phyloP scores from a whole-genome alignment of 495 filamentous ascomycete species.

The Aspergillus haitiensis region DNA sequence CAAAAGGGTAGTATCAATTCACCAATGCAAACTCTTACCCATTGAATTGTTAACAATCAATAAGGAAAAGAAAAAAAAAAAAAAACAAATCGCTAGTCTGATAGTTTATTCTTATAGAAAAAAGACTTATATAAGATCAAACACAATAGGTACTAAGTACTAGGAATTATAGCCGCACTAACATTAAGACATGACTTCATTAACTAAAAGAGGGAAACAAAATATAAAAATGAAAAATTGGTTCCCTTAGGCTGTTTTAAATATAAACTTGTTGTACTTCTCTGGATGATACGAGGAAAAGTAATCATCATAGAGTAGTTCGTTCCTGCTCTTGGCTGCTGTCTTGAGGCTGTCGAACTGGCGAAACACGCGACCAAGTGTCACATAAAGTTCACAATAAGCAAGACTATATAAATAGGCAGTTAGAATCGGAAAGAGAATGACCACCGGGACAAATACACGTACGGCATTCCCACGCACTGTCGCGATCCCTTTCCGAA shows the following conservation, averaged over 20 bases:
- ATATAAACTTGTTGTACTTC: slow-evolving; percentile 28
- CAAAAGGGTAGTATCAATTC: no score
- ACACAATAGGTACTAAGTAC: no score
- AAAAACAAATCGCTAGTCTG: no score
- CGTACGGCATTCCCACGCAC: slow-evolving; percentile 42
- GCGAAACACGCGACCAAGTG: slow-evolving; percentile 32
- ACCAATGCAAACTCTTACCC: no score
- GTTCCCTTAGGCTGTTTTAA: slow-evolving; percentile 11
- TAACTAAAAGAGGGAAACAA: background rate
- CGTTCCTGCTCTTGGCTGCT: slow-evolving; percentile 19
- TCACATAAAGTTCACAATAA: slow-evolving; percentile 37
- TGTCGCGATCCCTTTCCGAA: slow-evolving; percentile 40
- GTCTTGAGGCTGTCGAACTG: slow-evolving; percentile 31
- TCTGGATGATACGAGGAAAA: slow-evolving; percentile 30
- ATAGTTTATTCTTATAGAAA: no score
- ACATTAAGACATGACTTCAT: background rate
- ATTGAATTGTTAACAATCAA: no score
- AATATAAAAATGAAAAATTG: background rate
- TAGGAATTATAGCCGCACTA: no score
- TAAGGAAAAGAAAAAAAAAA: no score
- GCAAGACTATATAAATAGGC: slow-evolving; percentile 27
- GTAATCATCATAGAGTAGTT: slow-evolving; percentile 29
- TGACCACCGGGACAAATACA: slow-evolving; percentile 1
- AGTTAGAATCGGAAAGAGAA: slow-evolving; percentile 3
- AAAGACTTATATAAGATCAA: no score